Evolutionary conservation across 2,329 filamentous ascomycete species (phyloP), one percentile per base, ranked within the genome.

Genomic region (Sarocladiaceae sp.): DNA sequence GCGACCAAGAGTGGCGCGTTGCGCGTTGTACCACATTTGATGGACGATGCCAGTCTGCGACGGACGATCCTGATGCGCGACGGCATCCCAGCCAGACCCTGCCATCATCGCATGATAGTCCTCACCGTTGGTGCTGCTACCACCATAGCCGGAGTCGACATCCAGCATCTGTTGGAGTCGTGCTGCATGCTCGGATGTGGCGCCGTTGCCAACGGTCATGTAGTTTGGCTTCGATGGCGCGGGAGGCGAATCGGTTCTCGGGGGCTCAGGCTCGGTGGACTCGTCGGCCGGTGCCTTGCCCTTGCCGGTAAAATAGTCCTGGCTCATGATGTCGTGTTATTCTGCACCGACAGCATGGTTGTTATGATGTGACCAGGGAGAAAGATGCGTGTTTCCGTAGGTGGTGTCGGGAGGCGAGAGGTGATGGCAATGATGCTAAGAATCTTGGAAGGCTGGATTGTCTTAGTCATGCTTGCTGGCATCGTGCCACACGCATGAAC

Each of bases 1-100:
- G 48, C 90, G 84, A 33, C 81, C 88, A n/a, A 98, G 78, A 24
- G 86, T 81, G 5, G 83, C 86, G 47, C 90, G 82, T 62, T 97
- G 95, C 57, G 88, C 81, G 64, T 97, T 97, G 68, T 95, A 96
- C 73, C 87, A 88, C 52, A 97, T 76, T 67, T 97, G 93, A 58
- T 95, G 85, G 40, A 96, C 81, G 64, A 95, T 88, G 58, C 84
- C 86, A 29, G 88, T 83, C 52, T 91, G 80, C 18, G 26, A 6
- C 34, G 66, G 63, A 10, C 57, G 58, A 51, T 66, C 63, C 23
- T 65, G 60, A 42, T 66, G 65, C 45, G 69, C 60, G 39, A 69
- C 63, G 50, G 65, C 63, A 55, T 75, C 70, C 56, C 70, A 67
- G 35, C 69, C 67, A 33, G 66, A 61, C 33, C 69, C 65, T 53